These are phyloP conservation scores for Forsythia suspensa DNA, from an alignment of 257 asterid species.

Conservation along the genomic window DNA sequence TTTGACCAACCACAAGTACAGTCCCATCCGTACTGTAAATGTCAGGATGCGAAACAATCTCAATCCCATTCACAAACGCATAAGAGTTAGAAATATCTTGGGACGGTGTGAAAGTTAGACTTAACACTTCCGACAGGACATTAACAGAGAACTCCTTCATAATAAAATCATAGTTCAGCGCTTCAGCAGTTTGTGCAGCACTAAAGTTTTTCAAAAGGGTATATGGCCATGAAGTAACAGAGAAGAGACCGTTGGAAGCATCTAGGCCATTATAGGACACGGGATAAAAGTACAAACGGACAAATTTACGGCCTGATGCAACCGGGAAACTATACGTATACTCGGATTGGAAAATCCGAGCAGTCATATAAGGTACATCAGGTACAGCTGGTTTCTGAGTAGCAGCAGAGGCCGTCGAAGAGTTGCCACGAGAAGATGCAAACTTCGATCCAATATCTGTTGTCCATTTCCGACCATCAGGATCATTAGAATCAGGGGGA, in stretches of 20 bases:
- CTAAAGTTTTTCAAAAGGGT: slow-evolving; percentile 76
- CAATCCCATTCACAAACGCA: slow-evolving; percentile 88
- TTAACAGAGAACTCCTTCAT: slow-evolving; percentile 74
- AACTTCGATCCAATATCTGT: slow-evolving; percentile 74
- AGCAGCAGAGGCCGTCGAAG: slow-evolving; percentile 56
- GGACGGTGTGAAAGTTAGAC: slow-evolving; percentile 66
- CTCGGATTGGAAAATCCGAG: slow-evolving; percentile 68
- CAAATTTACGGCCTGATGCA: slow-evolving; percentile 71
- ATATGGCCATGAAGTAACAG: slow-evolving; percentile 51
- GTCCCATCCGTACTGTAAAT: slow-evolving; percentile 62
- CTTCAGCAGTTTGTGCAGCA: slow-evolving; percentile 59
- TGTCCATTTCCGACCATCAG: slow-evolving; percentile 73
- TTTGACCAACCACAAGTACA: slow-evolving; percentile 46
- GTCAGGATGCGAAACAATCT: slow-evolving; percentile 82
- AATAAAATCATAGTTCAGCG: slow-evolving; percentile 66
- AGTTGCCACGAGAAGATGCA: slow-evolving; percentile 42
- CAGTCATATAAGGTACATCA: slow-evolving; percentile 77
- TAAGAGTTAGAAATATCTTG: slow-evolving; percentile 41
- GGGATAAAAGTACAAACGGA: slow-evolving; percentile 85
- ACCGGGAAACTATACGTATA: slow-evolving; percentile 82
- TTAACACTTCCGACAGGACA: slow-evolving; percentile 45
- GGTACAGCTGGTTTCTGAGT: slow-evolving; percentile 81
- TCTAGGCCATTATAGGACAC: slow-evolving; percentile 54
- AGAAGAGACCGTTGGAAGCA: slow-evolving; percentile 60
- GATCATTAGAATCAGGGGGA: slow-evolving; percentile 56